Percentiles rank a stretch among this genome's conserved stretches.
phyloP scores from a whole-genome alignment of 1,284 basidiomycete species.

The Puccinia novopanici region DNA sequence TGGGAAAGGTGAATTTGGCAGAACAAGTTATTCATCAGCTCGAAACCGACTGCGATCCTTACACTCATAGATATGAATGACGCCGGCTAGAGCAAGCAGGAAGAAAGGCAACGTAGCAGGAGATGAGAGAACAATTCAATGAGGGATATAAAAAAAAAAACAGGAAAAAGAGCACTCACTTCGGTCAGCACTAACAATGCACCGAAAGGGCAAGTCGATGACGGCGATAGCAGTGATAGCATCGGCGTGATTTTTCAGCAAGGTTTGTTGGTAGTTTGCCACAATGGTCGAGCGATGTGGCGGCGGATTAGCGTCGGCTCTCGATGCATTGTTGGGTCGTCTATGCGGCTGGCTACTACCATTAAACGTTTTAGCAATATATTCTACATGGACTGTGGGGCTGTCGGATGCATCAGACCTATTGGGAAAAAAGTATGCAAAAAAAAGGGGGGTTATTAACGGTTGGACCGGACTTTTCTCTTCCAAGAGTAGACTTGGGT shows the following conservation, averaged over 20 bases:
- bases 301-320: constrained; percentile 34
- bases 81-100: constrained; percentile 20
- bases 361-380: constrained; percentile 18
- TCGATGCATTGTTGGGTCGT: constrained; percentile 26
- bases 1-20: not conserved
- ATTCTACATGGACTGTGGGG: constrained; percentile 49
- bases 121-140: no score
- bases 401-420: constrained; percentile 49
- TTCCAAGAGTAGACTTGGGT: no score
- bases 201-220: constrained; percentile 82
- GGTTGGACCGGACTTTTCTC: no score
- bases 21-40: not conserved
- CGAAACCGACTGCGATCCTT: constrained; percentile 27
- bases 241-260: constrained; percentile 78
- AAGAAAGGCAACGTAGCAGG: not conserved
- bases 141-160: not conserved
- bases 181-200: constrained; percentile 77
- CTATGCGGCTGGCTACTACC: constrained; percentile 49
- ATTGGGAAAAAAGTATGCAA: no score
- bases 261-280: constrained; percentile 73
- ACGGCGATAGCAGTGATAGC: constrained; percentile 76
- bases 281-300: constrained; percentile 73
- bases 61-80: constrained; percentile 39
- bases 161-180: constrained; percentile 20
- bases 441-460: not conserved